phyloP scores from a whole-genome alignment of 495 filamentous ascomycete genomes.

The Penicillium paxilli region DNA sequence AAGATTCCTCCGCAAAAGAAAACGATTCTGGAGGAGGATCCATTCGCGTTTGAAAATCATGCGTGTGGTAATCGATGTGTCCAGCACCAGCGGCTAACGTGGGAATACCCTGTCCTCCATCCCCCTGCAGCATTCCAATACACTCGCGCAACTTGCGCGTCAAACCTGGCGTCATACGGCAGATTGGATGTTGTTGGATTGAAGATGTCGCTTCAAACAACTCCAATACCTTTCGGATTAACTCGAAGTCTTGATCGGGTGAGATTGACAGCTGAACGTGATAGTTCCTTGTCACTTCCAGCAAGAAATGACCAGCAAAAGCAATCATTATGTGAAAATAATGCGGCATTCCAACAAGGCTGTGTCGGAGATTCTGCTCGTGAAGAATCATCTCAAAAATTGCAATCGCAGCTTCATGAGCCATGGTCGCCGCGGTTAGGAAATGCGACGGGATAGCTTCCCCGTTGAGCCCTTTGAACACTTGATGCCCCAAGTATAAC shows the following conservation, averaged over 20 bases:
- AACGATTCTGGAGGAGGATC: slow-evolving; percentile 8
- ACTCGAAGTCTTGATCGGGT: slow-evolving; percentile 18
- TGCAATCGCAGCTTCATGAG: slow-evolving; percentile 38
- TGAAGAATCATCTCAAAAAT: slow-evolving; percentile 43
- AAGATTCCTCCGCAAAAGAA: slow-evolving; percentile 11
- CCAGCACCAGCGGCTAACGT: background rate
- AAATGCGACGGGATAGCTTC: slow-evolving; percentile 34
- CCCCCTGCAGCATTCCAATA: slow-evolving; percentile 13
- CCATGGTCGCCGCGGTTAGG: slow-evolving; percentile 36
- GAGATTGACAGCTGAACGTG: slow-evolving; percentile 21
- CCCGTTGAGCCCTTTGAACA: slow-evolving; percentile 40
- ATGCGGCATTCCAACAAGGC: slow-evolving; percentile 43
- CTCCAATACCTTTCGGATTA: slow-evolving; percentile 22
- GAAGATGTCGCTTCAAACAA: slow-evolving; percentile 21
- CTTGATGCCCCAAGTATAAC: slow-evolving; percentile 44
- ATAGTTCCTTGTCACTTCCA: slow-evolving; percentile 37
- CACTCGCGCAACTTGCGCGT: slow-evolving; percentile 27
- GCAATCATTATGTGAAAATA: slow-evolving; percentile 51
- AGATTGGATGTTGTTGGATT: slow-evolving; percentile 27
- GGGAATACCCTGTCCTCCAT: slow-evolving; percentile 1
- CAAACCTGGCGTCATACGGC: slow-evolving; percentile 29
- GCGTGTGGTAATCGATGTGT: slow-evolving; percentile 10
- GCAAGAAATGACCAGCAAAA: slow-evolving; percentile 44
- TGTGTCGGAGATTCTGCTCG: slow-evolving; percentile 35
- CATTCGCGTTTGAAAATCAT: background rate